These are phyloP conservation scores for Xylaria sp. DNA, from an alignment of 2,329 filamentous ascomycete species.

Conservation along the genomic window DNA sequence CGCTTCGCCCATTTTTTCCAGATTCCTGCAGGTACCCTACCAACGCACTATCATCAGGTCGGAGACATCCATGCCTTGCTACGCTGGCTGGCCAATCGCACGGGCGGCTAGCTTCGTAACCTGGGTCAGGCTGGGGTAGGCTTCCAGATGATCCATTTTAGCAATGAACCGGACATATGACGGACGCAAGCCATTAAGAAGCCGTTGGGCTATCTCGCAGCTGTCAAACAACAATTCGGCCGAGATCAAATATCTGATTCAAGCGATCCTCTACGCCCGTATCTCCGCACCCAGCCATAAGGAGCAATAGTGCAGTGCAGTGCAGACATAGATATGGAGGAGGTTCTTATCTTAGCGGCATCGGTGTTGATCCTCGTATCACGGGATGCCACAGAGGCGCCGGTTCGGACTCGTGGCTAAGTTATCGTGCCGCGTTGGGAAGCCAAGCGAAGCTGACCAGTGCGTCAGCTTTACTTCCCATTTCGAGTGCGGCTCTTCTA, in stretches of 20 bases:
- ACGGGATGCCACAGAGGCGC: not conserved
- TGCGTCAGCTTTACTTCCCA: not conserved
- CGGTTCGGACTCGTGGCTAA: not conserved
- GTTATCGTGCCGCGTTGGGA: no score
- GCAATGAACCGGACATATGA: slow-evolving; percentile 15
- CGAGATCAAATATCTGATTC: slow-evolving; percentile 15
- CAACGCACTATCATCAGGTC: slow-evolving; percentile 19
- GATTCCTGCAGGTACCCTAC: slow-evolving; percentile 33
- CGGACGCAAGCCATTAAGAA: slow-evolving; percentile 15
- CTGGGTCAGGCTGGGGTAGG: slow-evolving; percentile 19
- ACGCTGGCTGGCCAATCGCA: slow-evolving; percentile 22
- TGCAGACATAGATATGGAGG: slow-evolving; percentile 6
- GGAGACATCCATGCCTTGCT: slow-evolving; percentile 23
- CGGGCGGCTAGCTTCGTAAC: slow-evolving; percentile 10
- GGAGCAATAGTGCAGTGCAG: slow-evolving; percentile 14
- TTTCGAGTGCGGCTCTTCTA: slow-evolving; percentile 2
- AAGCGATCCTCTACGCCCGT: not conserved
- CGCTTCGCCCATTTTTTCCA: slow-evolving; percentile 22
- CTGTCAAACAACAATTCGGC: slow-evolving; percentile 23
- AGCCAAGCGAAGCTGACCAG: slow-evolving; percentile 14
- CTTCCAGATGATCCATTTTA: slow-evolving; percentile 23
- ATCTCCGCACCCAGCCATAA: no score
- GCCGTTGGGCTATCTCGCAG: slow-evolving; percentile 20
- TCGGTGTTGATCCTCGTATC: slow-evolving; percentile 21
- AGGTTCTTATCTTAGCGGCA: slow-evolving; percentile 20